phyloP scores from a whole-genome alignment of 2,329 filamentous ascomycete species.

The Teratosphaeria destructans region DNA sequence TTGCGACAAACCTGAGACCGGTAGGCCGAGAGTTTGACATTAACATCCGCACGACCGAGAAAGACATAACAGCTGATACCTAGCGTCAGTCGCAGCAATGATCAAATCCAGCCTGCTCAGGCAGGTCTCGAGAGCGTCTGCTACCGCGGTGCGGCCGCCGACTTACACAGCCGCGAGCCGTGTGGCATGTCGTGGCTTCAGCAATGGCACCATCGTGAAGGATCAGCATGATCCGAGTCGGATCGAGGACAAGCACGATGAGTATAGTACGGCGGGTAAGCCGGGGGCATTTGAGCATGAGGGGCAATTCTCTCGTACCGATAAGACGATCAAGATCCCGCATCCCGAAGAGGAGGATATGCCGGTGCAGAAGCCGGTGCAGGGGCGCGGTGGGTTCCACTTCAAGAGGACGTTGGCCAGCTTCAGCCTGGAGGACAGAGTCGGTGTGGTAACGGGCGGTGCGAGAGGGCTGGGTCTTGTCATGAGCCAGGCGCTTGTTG shows the following conservation, averaged over 20 bases:
- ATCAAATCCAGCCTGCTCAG: conserved; percentile 23
- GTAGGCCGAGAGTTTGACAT: not conserved
- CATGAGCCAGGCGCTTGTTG: conserved; percentile 85
- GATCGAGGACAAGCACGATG: conserved; percentile 17
- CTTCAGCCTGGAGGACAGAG: conserved; percentile 77
- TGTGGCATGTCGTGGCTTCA: conserved; percentile 14
- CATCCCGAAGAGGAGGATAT: conserved; percentile 72
- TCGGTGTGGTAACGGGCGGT: conserved; percentile 80
- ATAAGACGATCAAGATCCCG: conserved; percentile 65
- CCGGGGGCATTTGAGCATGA: conserved; percentile 35
- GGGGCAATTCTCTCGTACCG: conserved; percentile 68
- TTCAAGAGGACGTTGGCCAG: conserved; percentile 75
- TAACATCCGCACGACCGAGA: not conserved
- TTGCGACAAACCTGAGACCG: not conserved
- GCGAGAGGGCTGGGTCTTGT: conserved; percentile 81
- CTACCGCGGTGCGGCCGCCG: conserved; percentile 14
- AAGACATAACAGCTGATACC: not conserved
- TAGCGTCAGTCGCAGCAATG: conserved; percentile 11
- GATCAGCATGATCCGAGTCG: conserved; percentile 1
- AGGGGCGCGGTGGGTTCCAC: conserved; percentile 67
- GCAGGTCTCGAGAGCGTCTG: conserved; percentile 23
- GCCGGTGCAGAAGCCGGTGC: conserved; percentile 58
- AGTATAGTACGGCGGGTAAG: conserved; percentile 25
- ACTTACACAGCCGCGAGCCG: conserved; percentile 12
- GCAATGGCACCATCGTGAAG: conserved; percentile 7